phyloP scores from a whole-genome alignment of 495 filamentous ascomycete genomes.

The Copromyces sp. region DNA sequence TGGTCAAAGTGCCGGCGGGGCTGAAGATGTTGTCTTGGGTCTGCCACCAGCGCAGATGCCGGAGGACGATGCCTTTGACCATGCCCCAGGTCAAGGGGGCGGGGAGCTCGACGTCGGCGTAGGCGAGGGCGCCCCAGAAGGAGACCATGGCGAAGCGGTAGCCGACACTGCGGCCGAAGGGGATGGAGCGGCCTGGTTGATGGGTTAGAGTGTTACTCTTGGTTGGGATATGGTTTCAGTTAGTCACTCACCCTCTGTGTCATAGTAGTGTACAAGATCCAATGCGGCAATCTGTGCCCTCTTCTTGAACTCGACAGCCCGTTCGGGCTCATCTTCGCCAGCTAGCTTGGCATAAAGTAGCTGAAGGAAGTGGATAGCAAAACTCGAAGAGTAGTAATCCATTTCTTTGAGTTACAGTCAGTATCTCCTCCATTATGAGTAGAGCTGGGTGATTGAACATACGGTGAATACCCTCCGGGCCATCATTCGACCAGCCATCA shows the following conservation, averaged over 20 bases:
- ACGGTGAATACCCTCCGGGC: constrained; percentile 61
- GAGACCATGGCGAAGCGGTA: constrained; percentile 76
- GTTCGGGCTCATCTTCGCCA: constrained; percentile 53
- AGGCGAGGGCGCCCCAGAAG: constrained; percentile 71
- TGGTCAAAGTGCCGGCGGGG: constrained; percentile 58
- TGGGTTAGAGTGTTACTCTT: background rate
- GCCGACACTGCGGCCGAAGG: constrained; percentile 66
- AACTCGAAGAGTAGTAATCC: constrained; percentile 75
- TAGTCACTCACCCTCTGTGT: constrained; percentile 41
- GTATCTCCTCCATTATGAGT: background rate
- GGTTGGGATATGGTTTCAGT: background rate
- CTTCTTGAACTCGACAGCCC: constrained; percentile 59
- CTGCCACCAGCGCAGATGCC: constrained; percentile 72
- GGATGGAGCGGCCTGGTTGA: constrained; percentile 46
- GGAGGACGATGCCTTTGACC: constrained; percentile 62
- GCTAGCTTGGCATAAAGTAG: constrained; percentile 67
- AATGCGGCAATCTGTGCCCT: constrained; percentile 54
- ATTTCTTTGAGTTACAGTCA: constrained; percentile 36
- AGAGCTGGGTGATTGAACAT: constrained; percentile 4
- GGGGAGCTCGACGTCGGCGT: constrained; percentile 62
- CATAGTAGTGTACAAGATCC: constrained; percentile 68
- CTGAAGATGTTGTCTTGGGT: constrained; percentile 63
- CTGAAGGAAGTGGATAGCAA: constrained; percentile 70
- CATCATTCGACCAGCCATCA: constrained; percentile 72
- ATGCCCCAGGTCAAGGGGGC: constrained; percentile 64